phyloP scores from a whole-genome alignment of 148 eudicot species.

The Rhododendron ovatum region DNA sequence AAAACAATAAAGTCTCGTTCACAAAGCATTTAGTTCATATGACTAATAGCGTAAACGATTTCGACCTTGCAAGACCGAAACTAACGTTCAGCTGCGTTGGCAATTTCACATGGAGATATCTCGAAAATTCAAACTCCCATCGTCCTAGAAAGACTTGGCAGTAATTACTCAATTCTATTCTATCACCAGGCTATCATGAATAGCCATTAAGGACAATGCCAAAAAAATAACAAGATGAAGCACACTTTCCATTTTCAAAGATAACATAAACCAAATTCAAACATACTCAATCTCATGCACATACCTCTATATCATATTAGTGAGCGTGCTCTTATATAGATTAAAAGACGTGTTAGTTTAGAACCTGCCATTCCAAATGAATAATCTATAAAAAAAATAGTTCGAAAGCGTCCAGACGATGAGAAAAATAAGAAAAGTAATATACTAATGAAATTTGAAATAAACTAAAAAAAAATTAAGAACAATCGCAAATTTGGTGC shows the following conservation, averaged over 20 bases:
- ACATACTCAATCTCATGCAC: background rate
- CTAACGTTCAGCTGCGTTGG: background rate
- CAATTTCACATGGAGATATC: background rate
- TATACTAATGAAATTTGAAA: background rate
- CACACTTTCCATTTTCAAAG: background rate
- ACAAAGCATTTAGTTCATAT: background rate
- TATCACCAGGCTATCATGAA: background rate
- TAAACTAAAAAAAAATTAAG: too few species aligned
- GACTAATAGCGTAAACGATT: background rate
- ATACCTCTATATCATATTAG: background rate
- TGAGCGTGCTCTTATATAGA: background rate
- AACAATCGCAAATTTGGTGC: too few species aligned
- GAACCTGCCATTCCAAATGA: background rate
- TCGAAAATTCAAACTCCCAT: background rate
- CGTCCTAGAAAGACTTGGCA: background rate
- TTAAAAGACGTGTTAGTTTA: too few species aligned
- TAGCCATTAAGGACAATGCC: background rate
- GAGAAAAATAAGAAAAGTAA: background rate
- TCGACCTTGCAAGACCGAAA: background rate
- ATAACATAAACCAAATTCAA: background rate
- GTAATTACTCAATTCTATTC: background rate
- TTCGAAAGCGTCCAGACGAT: background rate
- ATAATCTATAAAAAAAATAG: too few species aligned
- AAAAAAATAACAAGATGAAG: background rate
- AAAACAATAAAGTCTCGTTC: background rate